These are phyloP conservation scores for Thymus quinquecostatus DNA, from an alignment of 257 asterid genomes.

Conservation along the genomic window DNA sequence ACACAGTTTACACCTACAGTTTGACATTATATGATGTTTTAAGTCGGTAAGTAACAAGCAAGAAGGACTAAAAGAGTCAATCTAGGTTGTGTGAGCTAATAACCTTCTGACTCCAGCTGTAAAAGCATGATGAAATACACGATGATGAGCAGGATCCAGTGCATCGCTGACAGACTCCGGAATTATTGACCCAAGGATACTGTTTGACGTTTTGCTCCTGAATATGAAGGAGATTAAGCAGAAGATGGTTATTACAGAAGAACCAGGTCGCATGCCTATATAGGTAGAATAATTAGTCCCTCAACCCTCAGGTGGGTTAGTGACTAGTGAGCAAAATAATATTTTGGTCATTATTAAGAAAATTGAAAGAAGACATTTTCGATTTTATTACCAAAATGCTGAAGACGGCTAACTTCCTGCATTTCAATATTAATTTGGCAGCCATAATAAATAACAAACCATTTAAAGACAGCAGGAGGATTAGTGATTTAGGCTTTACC, in stretches of 20 bases:
- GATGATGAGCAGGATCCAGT: constrained; percentile 83
- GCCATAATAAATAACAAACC: constrained; percentile 3
- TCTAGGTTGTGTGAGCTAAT: constrained; percentile 16
- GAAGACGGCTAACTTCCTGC: no score
- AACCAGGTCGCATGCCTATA: constrained; percentile 10
- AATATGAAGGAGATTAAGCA: constrained; percentile 28
- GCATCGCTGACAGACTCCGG: constrained; percentile 78
- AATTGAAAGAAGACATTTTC: not conserved
- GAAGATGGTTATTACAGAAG: constrained; percentile 10
- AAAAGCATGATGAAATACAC: constrained; percentile 74
- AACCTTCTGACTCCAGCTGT: constrained; percentile 86
- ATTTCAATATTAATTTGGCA: not conserved
- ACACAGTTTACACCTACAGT: not conserved
- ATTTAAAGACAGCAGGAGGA: constrained; percentile 23
- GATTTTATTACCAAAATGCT: not conserved
- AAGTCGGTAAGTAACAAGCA: constrained; percentile 7
- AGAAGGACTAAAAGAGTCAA: constrained; percentile 21
- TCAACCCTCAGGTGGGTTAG: not conserved
- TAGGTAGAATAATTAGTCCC: constrained; percentile 3
- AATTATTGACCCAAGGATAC: constrained; percentile 75
- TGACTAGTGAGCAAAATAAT: not conserved
- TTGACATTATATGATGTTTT: constrained; percentile 2
- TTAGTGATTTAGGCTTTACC: constrained; percentile 48
- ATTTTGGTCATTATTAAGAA: not conserved
- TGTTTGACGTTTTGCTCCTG: constrained; percentile 66